phyloP scores from a whole-genome alignment of 108 stramenopile species.

The Pseudonitzschia delicatissima region DNA sequence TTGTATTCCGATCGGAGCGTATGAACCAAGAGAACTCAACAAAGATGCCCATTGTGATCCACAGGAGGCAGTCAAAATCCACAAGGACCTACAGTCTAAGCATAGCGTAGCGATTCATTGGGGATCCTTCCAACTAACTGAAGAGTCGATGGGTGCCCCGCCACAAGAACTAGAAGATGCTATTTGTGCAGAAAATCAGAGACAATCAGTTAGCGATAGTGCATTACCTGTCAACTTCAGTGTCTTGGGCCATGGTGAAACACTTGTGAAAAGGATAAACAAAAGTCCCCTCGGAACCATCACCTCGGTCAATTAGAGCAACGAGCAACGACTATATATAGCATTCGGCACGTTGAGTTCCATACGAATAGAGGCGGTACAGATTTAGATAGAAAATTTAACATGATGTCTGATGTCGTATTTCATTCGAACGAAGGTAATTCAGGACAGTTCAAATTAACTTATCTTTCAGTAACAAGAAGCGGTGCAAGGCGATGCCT shows the following conservation, averaged over 20 bases:
- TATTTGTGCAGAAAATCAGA: slow-evolving; percentile 4
- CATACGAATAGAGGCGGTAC: no score
- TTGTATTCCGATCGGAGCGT: slow-evolving; percentile 93
- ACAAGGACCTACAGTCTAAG: slow-evolving; percentile 49
- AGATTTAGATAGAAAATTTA: no score
- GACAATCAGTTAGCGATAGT: neutral
- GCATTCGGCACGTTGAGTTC: no score
- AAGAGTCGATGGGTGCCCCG: slow-evolving; percentile 74
- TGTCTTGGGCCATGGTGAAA: neutral
- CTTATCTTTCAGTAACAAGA: no score
- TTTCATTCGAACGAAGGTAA: no score
- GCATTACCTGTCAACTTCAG: neutral
- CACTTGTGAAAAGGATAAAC: neutral
- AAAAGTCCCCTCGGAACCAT: no score
- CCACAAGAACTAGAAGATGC: slow-evolving; percentile 37
- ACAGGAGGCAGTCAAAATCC: slow-evolving; percentile 81
- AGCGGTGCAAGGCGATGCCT: no score
- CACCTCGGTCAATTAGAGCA: no score
- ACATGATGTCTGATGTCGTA: no score
- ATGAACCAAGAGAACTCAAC: slow-evolving; percentile 89
- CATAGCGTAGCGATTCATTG: slow-evolving; percentile 89
- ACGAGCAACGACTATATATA: no score
- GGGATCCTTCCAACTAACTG: slow-evolving; percentile 85
- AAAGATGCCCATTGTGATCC: slow-evolving; percentile 82
- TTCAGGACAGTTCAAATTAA: no score